Conservation (phyloP, 2,329 filamentous ascomycete species). For the Fusarium cicatricum region DNA sequence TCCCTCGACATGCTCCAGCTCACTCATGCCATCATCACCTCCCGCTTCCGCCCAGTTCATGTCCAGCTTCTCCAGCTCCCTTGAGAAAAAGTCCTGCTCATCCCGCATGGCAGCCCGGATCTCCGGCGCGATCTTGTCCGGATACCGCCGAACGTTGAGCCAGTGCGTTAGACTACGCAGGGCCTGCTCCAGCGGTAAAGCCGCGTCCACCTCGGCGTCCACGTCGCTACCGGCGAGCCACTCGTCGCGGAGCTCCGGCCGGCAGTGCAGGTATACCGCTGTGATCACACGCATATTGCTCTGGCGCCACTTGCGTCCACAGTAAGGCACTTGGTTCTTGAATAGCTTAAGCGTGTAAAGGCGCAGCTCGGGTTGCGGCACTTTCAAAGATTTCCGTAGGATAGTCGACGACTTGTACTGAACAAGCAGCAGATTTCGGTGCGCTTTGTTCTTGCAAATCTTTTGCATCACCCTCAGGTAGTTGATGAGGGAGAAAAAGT, state of each 20-base stretch:
- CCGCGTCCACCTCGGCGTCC: conserved; percentile 92
- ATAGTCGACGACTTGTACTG: conserved; percentile 96
- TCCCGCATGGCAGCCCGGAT: conserved; percentile 68
- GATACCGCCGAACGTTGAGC: conserved; percentile 87
- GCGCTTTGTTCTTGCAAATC: conserved; percentile 93
- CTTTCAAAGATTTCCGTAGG: conserved; percentile 87
- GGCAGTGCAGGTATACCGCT: conserved; percentile 91
- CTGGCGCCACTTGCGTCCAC: conserved; percentile 97
- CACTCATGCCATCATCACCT: conserved; percentile 46
- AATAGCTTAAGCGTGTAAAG: conserved; percentile 97
- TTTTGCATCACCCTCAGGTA: conserved; percentile 97
- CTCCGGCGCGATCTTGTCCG: conserved; percentile 74
- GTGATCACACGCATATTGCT: conserved; percentile 99
- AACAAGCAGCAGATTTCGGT: conserved; percentile 91
- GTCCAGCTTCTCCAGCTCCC: conserved; percentile 79
- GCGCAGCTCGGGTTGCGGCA: conserved; percentile 85
- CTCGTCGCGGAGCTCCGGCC: conserved; percentile 91
- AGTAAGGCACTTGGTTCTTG: conserved; percentile 98
- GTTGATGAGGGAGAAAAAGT: conserved; percentile 95
- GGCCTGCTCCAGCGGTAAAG: conserved; percentile 90
- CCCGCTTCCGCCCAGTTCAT: conserved; percentile 56
- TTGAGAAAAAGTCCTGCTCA: conserved; percentile 80
- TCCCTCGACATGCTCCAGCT: conserved; percentile 47
- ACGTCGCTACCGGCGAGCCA: conserved; percentile 93
- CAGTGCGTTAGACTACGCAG: conserved; percentile 90